phyloP scores from a whole-genome alignment of 2,329 filamentous ascomycete species.

The Balansia obtecta region DNA sequence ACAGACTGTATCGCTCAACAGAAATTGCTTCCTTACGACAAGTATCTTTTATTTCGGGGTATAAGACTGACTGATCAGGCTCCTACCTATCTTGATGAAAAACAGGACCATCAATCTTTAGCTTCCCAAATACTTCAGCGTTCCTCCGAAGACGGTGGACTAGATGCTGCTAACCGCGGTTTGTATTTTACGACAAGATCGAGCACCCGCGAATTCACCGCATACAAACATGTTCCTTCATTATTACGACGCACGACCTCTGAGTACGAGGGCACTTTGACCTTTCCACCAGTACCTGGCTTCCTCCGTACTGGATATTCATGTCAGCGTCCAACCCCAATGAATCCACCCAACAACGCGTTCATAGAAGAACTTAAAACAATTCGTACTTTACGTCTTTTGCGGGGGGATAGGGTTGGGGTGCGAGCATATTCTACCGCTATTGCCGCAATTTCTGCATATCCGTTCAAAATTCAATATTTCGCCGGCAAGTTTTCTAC shows the following conservation, averaged over 20 bases:
- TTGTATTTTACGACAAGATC: constrained; percentile 2
- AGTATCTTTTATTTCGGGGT: constrained; percentile 44
- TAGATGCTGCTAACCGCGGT: neutral
- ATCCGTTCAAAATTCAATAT: constrained; percentile 43
- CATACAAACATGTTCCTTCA: constrained; percentile 6
- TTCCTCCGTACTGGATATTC: constrained; percentile 55
- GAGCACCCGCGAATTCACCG: too few relatives aligned
- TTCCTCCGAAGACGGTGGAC: constrained; percentile 9
- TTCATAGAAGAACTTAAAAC: constrained; percentile 67
- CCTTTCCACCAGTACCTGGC: constrained; percentile 53
- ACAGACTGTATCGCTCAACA: constrained; percentile 35
- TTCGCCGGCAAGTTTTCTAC: constrained; percentile 24
- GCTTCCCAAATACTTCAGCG: constrained; percentile 11
- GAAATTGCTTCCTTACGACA: constrained; percentile 31
- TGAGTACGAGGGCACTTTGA: constrained; percentile 50
- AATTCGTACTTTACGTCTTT: constrained; percentile 57
- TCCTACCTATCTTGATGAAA: neutral
- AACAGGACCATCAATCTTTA: neutral
- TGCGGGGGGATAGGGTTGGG: constrained; percentile 66
- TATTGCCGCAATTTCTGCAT: constrained; percentile 74
- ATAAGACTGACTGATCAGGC: constrained; percentile 14
- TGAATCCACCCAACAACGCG: constrained; percentile 54
- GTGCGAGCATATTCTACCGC: constrained; percentile 78
- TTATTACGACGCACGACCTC: constrained; percentile 62
- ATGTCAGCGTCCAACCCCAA: constrained; percentile 66